Evolutionary conservation across 192 early-diverging fungal genomes (phyloP).

Genomic region (Coemansia sp.): DNA sequence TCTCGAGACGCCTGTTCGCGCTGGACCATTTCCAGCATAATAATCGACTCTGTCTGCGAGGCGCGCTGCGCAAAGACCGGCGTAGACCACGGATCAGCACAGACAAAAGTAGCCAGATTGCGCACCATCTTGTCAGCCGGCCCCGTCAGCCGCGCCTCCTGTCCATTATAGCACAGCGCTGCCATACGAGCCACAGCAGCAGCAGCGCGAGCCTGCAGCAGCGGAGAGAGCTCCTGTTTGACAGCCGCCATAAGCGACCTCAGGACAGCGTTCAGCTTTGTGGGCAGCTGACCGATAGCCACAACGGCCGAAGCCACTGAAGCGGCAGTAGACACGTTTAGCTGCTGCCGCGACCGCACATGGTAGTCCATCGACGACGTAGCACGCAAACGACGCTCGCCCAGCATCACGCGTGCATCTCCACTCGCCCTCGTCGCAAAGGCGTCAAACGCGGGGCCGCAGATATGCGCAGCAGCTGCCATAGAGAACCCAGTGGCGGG

Average conservation of each 20-base stretch:
- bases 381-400: slow-evolving; percentile 68
- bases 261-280: slow-evolving; percentile 83
- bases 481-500: slow-evolving; percentile 62
- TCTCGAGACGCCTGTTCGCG: slow-evolving; percentile 28
- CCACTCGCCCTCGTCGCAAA: slow-evolving; percentile 44
- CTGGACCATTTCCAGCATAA: slow-evolving; percentile 53
- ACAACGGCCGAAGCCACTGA: slow-evolving; percentile 82
- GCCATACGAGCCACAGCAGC: slow-evolving; percentile 55
- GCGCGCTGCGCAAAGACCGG: slow-evolving; percentile 61
- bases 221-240: slow-evolving; percentile 63
- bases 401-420: slow-evolving; percentile 21
- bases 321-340: slow-evolving; percentile 63
- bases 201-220: slow-evolving; percentile 64
- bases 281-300: slow-evolving; percentile 73
- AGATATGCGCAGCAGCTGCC: slow-evolving; percentile 59
- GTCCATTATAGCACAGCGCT: slow-evolving; percentile 32
- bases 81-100: slow-evolving; percentile 76
- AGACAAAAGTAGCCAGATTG: slow-evolving; percentile 84
- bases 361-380: slow-evolving; percentile 65
- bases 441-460: slow-evolving; percentile 47
- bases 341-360: slow-evolving; percentile 67
- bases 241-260: slow-evolving; percentile 86
- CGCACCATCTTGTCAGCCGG: slow-evolving; percentile 87
- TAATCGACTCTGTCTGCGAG: slow-evolving; percentile 25
- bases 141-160: slow-evolving; percentile 16